A percentile compares a stretch with the other conserved stretches of the same genome.
These are phyloP conservation scores for Fusarium tupiense DNA, from an alignment of 2,329 filamentous ascomycete genomes.

Conservation along the genomic window DNA sequence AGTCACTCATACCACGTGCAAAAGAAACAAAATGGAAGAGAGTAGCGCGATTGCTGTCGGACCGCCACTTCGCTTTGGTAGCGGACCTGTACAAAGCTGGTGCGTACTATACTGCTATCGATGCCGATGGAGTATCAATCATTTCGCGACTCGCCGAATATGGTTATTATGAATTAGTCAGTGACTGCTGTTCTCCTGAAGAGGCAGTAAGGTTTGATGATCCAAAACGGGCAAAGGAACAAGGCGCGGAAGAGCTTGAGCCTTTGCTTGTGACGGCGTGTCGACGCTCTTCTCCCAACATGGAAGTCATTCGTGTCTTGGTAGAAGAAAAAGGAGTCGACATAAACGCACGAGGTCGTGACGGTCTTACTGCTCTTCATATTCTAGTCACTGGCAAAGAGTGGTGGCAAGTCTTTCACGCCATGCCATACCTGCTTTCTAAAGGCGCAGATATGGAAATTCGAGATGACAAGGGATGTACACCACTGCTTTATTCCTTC, in stretches of 20 bases:
- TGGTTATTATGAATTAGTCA: conserved; percentile 23
- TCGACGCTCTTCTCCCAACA: conserved; percentile 18
- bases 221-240: not conserved
- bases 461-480: not conserved
- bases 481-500: conserved; percentile 22
- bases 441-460: conserved; percentile 24
- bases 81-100: conserved; percentile 7
- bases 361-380: conserved; percentile 9
- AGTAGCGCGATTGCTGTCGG: not conserved
- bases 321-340: conserved; percentile 25
- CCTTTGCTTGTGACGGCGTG: conserved; percentile 16
- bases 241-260: not conserved
- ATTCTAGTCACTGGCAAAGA: not conserved
- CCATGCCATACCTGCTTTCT: conserved; percentile 33
- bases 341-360: not conserved
- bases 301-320: conserved; percentile 25
- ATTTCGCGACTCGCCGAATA: conserved; percentile 6
- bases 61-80: conserved; percentile 21
- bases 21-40: conserved; percentile 7
- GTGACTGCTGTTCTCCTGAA: conserved; percentile 14
- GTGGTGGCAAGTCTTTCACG: conserved; percentile 33
- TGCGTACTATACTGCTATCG: conserved; percentile 6
- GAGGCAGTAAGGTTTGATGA: conserved; percentile 7
- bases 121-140: not conserved
- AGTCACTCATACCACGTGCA: not conserved